phyloP scores from a whole-genome alignment of 2,329 filamentous ascomycete species.

The Tolypocladium capitatum region DNA sequence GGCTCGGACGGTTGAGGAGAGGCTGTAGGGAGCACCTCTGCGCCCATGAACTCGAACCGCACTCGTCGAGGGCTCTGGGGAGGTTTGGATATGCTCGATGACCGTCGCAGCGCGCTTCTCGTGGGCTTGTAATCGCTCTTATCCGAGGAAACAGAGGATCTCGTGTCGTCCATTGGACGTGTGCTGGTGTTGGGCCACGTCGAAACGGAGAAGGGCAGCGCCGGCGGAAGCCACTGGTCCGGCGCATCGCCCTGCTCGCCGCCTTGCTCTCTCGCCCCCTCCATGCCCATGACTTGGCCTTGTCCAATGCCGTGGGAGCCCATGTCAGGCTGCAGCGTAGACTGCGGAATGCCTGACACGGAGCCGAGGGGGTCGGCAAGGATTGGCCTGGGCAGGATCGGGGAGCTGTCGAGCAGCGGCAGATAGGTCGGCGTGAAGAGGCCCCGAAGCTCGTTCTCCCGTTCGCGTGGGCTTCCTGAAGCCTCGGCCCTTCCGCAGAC shows the following conservation, averaged over 20 bases:
- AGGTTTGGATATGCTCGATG: slow-evolving; percentile 37
- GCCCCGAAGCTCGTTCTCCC: slow-evolving; percentile 46
- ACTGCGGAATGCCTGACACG: slow-evolving; percentile 3
- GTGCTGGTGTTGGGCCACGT: slow-evolving; percentile 19
- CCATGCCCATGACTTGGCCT: slow-evolving; percentile 11
- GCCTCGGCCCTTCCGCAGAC: slow-evolving; percentile 14
- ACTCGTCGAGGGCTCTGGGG: slow-evolving; percentile 45
- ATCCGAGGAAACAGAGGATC: slow-evolving; percentile 39
- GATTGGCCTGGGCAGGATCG: slow-evolving; percentile 10
- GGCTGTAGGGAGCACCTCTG: slow-evolving; percentile 46
- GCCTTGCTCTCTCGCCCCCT: slow-evolving; percentile 6
- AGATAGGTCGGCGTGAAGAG: slow-evolving; percentile 51
- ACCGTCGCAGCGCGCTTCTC: slow-evolving; percentile 44
- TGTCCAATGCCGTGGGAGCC: slow-evolving; percentile 2
- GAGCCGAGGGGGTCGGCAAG: slow-evolving; percentile 5
- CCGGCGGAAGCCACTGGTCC: slow-evolving; percentile 5
- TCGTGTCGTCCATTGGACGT: slow-evolving; percentile 30
- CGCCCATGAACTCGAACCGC: slow-evolving; percentile 47
- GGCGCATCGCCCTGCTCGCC: slow-evolving; percentile 7
- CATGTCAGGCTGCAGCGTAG: slow-evolving; percentile 4
- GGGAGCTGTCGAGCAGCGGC: slow-evolving; percentile 41
- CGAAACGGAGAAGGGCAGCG: slow-evolving; percentile 16
- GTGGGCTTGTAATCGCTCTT: slow-evolving; percentile 35
- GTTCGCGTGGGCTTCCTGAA: slow-evolving; percentile 34
- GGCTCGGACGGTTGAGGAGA: slow-evolving; percentile 32